Evolutionary conservation across 257 asterid genomes (phyloP).

Genomic region (Jasminum sambac): DNA sequence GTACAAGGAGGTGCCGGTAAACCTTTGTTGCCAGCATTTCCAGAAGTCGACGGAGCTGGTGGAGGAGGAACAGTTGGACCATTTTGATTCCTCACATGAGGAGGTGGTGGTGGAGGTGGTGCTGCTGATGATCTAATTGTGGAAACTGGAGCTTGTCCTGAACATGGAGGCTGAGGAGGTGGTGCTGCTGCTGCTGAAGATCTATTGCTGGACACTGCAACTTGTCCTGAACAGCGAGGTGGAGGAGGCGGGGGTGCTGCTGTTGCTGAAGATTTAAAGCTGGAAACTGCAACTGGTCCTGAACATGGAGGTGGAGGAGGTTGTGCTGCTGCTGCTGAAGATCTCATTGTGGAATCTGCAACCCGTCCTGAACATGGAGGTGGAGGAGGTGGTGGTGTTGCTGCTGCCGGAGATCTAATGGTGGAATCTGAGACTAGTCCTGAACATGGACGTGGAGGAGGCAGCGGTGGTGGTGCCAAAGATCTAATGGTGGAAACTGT

Average conservation of each 20-base stretch:
- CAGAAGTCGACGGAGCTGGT: conserved; percentile 51
- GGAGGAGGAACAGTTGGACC: conserved; percentile 58
- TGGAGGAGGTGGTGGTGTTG: conserved; percentile 15
- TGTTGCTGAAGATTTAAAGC: conserved; percentile 7
- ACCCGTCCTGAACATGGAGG: conserved; percentile 12
- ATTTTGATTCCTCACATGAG: conserved; percentile 24
- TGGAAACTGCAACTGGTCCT: conserved; percentile 9
- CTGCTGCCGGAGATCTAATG: too few species aligned
- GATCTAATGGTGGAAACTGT: conserved; percentile 22
- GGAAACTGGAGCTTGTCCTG: conserved; percentile 14
- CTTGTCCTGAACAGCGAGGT: conserved; percentile 9
- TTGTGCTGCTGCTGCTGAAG: conserved; percentile 10
- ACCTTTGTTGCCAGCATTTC: conserved; percentile 20
- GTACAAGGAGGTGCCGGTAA: conserved; percentile 46
- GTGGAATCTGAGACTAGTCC: too few species aligned
- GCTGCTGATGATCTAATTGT: conserved; percentile 24
- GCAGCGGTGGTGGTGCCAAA: conserved; percentile 14
- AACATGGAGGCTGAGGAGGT: conserved; percentile 10
- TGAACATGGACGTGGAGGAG: conserved; percentile 10
- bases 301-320: neutral
- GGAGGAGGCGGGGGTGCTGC: conserved; percentile 12
- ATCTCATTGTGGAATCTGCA: neutral
- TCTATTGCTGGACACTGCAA: conserved; percentile 12
- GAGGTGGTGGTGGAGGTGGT: conserved; percentile 27
- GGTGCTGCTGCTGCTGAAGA: conserved; percentile 11